These are phyloP conservation scores for Leccinum obscurum DNA, from an alignment of 768 basidiomycete species.

Conservation along the genomic window DNA sequence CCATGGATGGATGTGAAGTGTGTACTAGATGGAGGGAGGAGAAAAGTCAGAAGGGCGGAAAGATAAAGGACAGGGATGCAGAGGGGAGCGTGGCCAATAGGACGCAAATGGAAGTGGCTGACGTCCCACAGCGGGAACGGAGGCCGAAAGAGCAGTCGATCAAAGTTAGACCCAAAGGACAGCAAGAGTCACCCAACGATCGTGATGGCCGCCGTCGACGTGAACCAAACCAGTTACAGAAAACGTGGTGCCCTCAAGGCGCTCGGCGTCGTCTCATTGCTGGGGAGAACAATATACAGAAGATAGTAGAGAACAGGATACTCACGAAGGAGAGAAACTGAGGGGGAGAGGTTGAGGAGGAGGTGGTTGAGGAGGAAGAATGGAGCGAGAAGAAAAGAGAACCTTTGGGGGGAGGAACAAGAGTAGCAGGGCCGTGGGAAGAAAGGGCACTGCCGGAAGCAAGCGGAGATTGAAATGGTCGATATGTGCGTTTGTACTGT, in stretches of 20 bases:
- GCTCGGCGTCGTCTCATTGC: slow-evolving; percentile 13
- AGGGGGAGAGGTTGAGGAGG: slow-evolving; percentile 14
- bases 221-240: slow-evolving; percentile 2
- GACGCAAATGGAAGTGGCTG: slow-evolving; percentile 39
- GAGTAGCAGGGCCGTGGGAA: slow-evolving; percentile 45
- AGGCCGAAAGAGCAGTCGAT: slow-evolving; percentile 3
- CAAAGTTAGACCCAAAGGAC: slow-evolving; percentile 1
- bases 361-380: slow-evolving; percentile 27
- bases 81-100: slow-evolving; percentile 28
- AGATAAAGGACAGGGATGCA: slow-evolving; percentile 32
- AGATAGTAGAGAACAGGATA: slow-evolving; percentile 8
- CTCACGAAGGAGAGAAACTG: slow-evolving; percentile 25
- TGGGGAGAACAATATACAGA: slow-evolving; percentile 4
- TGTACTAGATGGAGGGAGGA: slow-evolving; percentile 13
- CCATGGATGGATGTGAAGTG: slow-evolving; percentile 47
- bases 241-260: slow-evolving; percentile 36
- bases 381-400: slow-evolving; percentile 25
- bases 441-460: slow-evolving; percentile 24
- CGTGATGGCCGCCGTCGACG: slow-evolving; percentile 7
- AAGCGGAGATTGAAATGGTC: slow-evolving; percentile 47
- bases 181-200: slow-evolving; percentile 1
- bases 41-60: slow-evolving; percentile 17
- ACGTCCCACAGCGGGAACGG: slow-evolving; percentile 20
- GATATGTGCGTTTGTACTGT: slow-evolving; percentile 6
- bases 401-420: slow-evolving; percentile 43